Evolutionary conservation across 2,329 filamentous ascomycete species (phyloP).

Genomic region (Apiospora malaysiana): DNA sequence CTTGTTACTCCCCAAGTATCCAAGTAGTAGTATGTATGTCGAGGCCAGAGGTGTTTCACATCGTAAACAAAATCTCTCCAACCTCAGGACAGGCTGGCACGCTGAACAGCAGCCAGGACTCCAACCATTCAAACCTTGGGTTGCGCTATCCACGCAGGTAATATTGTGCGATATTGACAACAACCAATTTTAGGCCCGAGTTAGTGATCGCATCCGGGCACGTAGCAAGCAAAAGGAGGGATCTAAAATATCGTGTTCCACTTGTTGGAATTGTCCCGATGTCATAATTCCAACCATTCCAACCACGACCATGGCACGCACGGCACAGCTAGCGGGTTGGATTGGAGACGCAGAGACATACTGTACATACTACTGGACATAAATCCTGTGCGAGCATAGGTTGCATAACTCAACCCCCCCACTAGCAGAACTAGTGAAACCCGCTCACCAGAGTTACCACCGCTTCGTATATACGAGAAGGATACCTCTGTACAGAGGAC

Average conservation of each 20-base stretch:
- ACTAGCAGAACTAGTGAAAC: neutral
- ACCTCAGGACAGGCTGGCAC: conserved; percentile 6
- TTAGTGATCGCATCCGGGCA: neutral
- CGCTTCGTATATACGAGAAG: conserved; percentile 8
- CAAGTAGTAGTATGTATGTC: too few species aligned
- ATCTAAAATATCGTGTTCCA: conserved; percentile 3
- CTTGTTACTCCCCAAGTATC: neutral
- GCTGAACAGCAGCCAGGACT: too few species aligned
- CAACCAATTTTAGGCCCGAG: neutral
- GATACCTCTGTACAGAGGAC: conserved; percentile 6
- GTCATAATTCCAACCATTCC: conserved; percentile 8
- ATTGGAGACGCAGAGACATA: neutral
- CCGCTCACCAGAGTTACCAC: neutral
- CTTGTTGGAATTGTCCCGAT: neutral
- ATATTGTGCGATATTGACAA: neutral
- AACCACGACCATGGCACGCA: neutral
- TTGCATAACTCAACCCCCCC: neutral
- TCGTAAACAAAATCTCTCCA: conserved; percentile 13
- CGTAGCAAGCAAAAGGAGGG: neutral
- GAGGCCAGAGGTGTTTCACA: neutral
- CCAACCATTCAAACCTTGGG: neutral
- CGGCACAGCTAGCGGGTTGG: neutral
- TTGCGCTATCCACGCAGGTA: neutral
- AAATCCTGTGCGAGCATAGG: conserved; percentile 4
- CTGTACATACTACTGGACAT: too few species aligned